A percentile compares a stretch with the other conserved stretches of the same genome.
These are phyloP conservation scores for Sphaerobolus stellatus DNA, from an alignment of 1,284 basidiomycete species.

Conservation along the genomic window DNA sequence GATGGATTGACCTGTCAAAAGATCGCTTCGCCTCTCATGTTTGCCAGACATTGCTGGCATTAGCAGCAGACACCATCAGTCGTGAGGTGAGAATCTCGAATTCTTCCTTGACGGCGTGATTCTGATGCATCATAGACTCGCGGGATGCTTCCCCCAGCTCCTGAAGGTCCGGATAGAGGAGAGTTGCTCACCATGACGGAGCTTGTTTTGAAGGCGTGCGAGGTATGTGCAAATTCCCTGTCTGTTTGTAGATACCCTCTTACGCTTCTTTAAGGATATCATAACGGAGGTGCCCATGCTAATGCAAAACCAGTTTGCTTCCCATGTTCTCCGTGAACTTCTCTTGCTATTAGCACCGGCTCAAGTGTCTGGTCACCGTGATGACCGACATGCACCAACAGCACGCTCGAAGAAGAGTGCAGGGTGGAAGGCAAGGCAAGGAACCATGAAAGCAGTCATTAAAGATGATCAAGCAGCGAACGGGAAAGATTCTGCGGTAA, in stretches of 20 bases:
- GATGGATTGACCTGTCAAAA: conserved; percentile 65
- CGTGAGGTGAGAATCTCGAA: conserved; percentile 86
- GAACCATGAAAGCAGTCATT: conserved; percentile 73
- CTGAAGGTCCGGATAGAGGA: conserved; percentile 52
- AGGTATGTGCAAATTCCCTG: conserved; percentile 44
- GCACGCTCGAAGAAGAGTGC: conserved; percentile 77
- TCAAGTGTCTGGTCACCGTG: conserved; percentile 35
- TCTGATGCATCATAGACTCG: conserved; percentile 45
- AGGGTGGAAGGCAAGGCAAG: conserved; percentile 73
- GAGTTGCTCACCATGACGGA: conserved; percentile 73
- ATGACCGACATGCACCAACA: conserved; percentile 34
- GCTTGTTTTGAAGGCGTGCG: conserved; percentile 61
- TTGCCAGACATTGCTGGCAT: conserved; percentile 79
- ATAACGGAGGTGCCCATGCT: conserved; percentile 61
- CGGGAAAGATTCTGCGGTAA: conserved; percentile 18
- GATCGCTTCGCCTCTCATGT: conserved; percentile 94
- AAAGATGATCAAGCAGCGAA: conserved; percentile 25
- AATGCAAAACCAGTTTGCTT: conserved; percentile 81
- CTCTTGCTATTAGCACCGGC: conserved; percentile 71
- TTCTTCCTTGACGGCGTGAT: conserved; percentile 4
- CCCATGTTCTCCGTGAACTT: conserved; percentile 81
- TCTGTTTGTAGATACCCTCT: conserved; percentile 10
- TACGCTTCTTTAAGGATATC: conserved; percentile 55
- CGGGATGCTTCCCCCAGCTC: conserved; percentile 56
- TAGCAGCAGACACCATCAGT: conserved; percentile 71